These are phyloP conservation scores for Tritrichomonas musculus DNA, from an alignment of 208 protist species.

Conservation along the genomic window DNA sequence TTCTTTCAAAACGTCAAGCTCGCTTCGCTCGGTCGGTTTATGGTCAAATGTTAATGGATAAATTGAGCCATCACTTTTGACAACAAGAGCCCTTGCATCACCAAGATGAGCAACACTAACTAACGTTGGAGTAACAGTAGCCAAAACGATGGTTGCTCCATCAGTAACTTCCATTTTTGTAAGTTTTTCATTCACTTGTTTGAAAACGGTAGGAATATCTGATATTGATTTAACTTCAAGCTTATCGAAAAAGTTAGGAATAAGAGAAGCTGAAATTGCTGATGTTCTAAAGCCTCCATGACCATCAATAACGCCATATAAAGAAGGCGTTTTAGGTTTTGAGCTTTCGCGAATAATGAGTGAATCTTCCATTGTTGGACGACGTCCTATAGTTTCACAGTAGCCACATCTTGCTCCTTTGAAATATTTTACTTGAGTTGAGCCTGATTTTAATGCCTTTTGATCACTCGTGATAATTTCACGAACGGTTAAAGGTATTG, in stretches of 20 bases:
- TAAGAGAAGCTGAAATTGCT: neutral
- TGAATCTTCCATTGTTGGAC: neutral
- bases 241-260: neutral
- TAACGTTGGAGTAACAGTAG: neutral
- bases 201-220: neutral
- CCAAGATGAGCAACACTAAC: neutral
- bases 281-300: neutral
- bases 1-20: neutral
- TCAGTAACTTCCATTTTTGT: neutral
- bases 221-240: neutral
- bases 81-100: neutral
- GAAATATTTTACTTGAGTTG: neutral
- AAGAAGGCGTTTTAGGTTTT: neutral
- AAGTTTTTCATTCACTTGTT: neutral
- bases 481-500: neutral
- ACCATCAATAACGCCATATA: constrained; percentile 21
- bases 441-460: neutral
- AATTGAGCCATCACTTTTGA: neutral
- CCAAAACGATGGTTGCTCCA: neutral
- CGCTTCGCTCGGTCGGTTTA: neutral
- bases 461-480: neutral
- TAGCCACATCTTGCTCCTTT: neutral
- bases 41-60: neutral
- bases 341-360: neutral
- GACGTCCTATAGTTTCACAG: neutral